Percentiles rank a stretch among this genome's conserved stretches.
Conservation (phyloP, 169 alveolate genomes). For the Toxoplasma gondii region DNA sequence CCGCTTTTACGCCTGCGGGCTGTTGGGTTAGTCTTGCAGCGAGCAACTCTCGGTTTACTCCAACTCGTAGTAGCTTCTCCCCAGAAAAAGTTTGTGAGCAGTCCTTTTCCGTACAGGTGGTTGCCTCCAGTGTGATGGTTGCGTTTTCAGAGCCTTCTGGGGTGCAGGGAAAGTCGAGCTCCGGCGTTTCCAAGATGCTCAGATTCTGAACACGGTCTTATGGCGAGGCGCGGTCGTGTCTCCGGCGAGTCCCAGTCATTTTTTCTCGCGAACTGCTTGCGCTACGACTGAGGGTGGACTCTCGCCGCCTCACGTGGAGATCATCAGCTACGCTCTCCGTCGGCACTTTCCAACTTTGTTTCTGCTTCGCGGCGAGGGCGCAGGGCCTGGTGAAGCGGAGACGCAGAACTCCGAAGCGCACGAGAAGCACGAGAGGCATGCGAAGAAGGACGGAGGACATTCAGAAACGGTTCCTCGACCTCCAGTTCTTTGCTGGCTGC, state of each 20-base stretch:
- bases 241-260: neutral
- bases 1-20: no score
- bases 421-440: neutral
- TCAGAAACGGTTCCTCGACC: neutral
- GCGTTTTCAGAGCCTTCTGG: conserved; percentile 57
- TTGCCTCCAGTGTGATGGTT: no score
- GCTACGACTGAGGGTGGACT: neutral
- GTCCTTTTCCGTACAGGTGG: no score
- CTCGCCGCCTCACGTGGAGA: conserved; percentile 16
- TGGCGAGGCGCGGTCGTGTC: conserved; percentile 26
- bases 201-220: conserved; percentile 56
- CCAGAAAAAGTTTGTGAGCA: no score
- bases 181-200: conserved; percentile 67
- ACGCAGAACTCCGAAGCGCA: neutral
- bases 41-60: no score
- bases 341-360: neutral
- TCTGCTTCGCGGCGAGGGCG: neutral
- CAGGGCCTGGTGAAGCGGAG: neutral
- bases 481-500: neutral
- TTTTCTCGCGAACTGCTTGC: neutral
- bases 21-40: no score
- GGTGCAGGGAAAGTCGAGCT: conserved; percentile 59
- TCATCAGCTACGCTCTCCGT: neutral
- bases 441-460: neutral
- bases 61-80: no score